Base-by-base conservation (phyloP, 2,329 filamentous ascomycete species). In the Botrytis galanthina region DNA sequence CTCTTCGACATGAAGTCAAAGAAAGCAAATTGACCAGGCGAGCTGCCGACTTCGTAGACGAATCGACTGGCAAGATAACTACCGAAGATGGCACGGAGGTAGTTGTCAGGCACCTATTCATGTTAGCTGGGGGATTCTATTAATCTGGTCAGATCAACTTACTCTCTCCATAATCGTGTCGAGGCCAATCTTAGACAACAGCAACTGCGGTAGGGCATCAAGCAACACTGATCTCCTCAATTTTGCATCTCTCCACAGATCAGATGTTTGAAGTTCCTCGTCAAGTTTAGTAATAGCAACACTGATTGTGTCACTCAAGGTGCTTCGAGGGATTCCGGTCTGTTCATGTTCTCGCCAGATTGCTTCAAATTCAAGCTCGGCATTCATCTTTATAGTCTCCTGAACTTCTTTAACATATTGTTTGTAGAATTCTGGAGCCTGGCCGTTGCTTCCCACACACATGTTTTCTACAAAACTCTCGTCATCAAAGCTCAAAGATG, bases 1-100 rank as follows among this genome's bases (percentile, higher is more conserved):
- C 71, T 72, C 39, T 72, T 72, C 5, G 71, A 72, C 71, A 72
- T 72, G 32, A 98, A 99, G 82, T 97, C 94, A 84, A 97, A 99
- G 87, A 99, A 99, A 57, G 95, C 94, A 85, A 99, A 98, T 80
- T 98, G 95, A 85, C 92, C 96, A 8, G 96, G 95, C 77, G 89
- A 91, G 82, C 94, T 95, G 80, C 96, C 96, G 82, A 95, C 96
- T 82, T 97, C 90, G 83, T 99, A 99, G 59, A 99, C 94, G 82
- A 99, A 99, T 61, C 96, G 92, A 80, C 93, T 97, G 67, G 96
- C 95, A 78, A 99, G 87, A 84, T 95, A 98, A 82, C 93, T 97
- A 78, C 96, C 96, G 81, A 99, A 99, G 82, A 99, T 98, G 77
- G 95, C 92, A 77, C 94, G 90, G 76, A 99, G 89, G 82, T 99